Base-by-base conservation (phyloP, 2,329 filamentous ascomycete species). In the Clonostachys rosea region DNA sequence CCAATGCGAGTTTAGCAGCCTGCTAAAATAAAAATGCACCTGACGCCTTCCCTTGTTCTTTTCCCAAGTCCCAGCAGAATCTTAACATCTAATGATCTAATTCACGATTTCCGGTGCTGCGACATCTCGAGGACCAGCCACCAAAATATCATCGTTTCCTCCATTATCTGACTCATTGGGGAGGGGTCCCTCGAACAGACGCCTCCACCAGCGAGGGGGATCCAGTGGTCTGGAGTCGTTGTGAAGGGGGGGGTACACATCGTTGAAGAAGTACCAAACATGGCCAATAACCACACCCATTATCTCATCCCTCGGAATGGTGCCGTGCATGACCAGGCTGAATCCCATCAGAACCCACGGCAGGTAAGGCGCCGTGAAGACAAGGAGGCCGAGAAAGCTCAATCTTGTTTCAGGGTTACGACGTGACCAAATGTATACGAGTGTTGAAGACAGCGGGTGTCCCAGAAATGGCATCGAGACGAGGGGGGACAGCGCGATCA, bases 361-460 rank as follows among this genome's bases (percentile, higher is more conserved):
- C 42, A 99, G 73, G 67, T 95, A 97, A 1, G 94, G 94, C 18
- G 94, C 94, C 6, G 88, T 90, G 68, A 99, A 97, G 2, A 94
- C 88, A 40, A 97, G 69, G 43, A 99, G 65, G 0, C 94, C 94
- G 5, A 99, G 71, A 64, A 96, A 91, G 62, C 89, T 95, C 13
- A 99, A 76, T 49, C 89, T 78, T 1, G 91, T 95, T 53, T 96
- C 89, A 1, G 94, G 92, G 63, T 99, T 97, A 48, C 92, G 84
- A 46, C 94, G 81, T 52, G 91, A 94, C 94, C 94, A 99, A 59
- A 99, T 96, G 67, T 99, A 99, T 48, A 97, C 92, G 51, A 99
- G 76, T 6, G 89, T 96, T 44, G 90, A 95, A 5, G 89, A 95
- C 13, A 99, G 78, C 2, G 92, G 89, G 40, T 91, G 89, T n/a